Evolutionary conservation across 768 basidiomycete genomes (phyloP), one percentile per base, ranked within the genome.

Genomic region (Russula abietina): DNA sequence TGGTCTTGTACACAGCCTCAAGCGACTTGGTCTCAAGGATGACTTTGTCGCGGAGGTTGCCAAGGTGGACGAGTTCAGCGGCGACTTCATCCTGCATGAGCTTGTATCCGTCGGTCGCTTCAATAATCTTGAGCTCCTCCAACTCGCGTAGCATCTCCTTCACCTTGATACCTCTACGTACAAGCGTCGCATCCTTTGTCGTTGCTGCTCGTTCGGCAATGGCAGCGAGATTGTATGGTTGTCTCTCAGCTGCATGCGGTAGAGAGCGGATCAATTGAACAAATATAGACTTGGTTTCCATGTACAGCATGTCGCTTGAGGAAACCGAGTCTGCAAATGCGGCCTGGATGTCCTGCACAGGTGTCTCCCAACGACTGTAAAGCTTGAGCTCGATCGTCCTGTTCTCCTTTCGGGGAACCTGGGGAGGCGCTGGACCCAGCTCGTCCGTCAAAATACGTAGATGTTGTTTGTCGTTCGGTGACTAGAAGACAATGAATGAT

Each of bases 251-350:
- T 0, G 86, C 80, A 53, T 87, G 82, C 1, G 96, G 96, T 60
- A 99, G 83, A 36, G 95, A 98, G 68, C 97, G 94, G 60, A 99
- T 86, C 57, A 98, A 84, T 73, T 98, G 94, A 36, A 98, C 97
- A 68, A 99, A 94, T 71, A 98, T 98, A 8, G 96, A 98, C 78
- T 99, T 99, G 60, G 97, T 91, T 73, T 99, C 97, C 94, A 98
- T 98, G 79, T 98, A 99, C 33, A 98, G 84, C 86, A 99, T 96
- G 76, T 99, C 97, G 72, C 90, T 90, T 50, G 94, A 93, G 26
- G 97, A 98, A 32, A 99, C 89, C 28, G 93, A 91, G 74, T 95
- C 94, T 88, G 98, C 94, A 61, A 99, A 83, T 1, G 96, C 93
- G 49, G 89, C 95, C 67, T 96, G 92, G 51, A 98, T 87, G 72